These are phyloP conservation scores for Rhodosporidiobolus sp. DNA, from an alignment of 768 basidiomycete genomes.

Conservation along the genomic window DNA sequence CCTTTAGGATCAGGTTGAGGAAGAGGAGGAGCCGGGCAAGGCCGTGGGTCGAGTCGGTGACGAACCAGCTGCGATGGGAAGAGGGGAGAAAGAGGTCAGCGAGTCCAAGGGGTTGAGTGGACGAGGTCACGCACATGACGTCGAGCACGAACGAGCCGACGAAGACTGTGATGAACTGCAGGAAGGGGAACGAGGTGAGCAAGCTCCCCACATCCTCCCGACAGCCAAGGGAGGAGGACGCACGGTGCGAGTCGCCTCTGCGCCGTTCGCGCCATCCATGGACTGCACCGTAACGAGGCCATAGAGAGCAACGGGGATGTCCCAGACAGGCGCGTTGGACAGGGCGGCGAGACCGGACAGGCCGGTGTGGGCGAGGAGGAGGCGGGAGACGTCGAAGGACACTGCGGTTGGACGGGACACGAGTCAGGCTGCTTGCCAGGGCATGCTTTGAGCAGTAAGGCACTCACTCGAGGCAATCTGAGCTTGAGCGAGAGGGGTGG, in stretches of 20 bases:
- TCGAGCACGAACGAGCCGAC: constrained; percentile 17
- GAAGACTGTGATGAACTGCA: constrained; percentile 16
- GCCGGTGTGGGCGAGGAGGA: constrained; percentile 17
- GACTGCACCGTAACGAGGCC: constrained; percentile 19
- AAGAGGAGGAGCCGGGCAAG: constrained; percentile 12
- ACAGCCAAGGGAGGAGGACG: neutral
- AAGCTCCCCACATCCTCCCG: neutral
- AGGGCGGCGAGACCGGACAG: neutral
- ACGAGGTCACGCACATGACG: neutral
- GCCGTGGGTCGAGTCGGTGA: neutral
- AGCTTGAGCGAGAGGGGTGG: neutral
- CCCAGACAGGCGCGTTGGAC: constrained; percentile 23
- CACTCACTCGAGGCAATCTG: neutral
- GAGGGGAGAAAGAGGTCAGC: no score
- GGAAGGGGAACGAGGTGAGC: no score
- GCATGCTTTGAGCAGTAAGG: neutral
- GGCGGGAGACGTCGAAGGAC: constrained; percentile 24
- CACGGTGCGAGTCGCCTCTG: constrained; percentile 2
- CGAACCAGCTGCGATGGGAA: neutral
- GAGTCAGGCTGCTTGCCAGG: no score
- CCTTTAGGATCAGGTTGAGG: constrained; percentile 35
- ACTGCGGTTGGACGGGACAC: neutral
- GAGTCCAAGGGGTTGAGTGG: neutral
- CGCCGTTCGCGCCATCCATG: neutral
- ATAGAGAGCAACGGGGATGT: constrained; percentile 23